Percentiles rank a stretch among this genome's conserved stretches.
phyloP scores from a whole-genome alignment of 2,329 filamentous ascomycete genomes.

The Dothideomycetidae sp. region DNA sequence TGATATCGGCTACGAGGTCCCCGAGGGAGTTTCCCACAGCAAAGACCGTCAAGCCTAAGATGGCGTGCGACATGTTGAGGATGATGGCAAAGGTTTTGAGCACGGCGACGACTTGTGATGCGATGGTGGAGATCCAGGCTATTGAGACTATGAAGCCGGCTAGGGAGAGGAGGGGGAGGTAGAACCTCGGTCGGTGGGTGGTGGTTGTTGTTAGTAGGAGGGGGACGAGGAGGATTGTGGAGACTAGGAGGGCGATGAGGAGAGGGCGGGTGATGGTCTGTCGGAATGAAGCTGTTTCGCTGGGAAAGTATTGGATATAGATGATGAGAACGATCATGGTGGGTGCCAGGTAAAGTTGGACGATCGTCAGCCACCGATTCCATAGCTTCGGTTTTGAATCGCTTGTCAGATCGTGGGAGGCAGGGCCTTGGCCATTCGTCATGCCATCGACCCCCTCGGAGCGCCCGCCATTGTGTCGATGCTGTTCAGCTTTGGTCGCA shows the following conservation, averaged over 20 bases:
- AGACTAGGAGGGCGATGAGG: slow-evolving; percentile 35
- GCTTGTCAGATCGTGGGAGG: not conserved
- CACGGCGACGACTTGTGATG: slow-evolving; percentile 87
- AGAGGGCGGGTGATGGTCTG: slow-evolving; percentile 36
- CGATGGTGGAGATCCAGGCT: slow-evolving; percentile 91
- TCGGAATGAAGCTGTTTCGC: slow-evolving; percentile 2
- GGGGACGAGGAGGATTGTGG: slow-evolving; percentile 49
- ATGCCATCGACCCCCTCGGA: not conserved
- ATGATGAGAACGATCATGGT: slow-evolving; percentile 65
- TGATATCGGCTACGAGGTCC: slow-evolving; percentile 88
- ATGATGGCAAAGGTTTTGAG: slow-evolving; percentile 89
- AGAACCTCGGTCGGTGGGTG: slow-evolving; percentile 44
- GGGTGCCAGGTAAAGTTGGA: slow-evolving; percentile 79
- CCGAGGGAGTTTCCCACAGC: slow-evolving; percentile 91
- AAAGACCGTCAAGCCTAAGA: slow-evolving; percentile 88
- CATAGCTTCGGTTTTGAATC: slow-evolving; percentile 41
- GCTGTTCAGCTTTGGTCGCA: slow-evolving; percentile 10
- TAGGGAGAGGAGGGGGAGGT: slow-evolving; percentile 65
- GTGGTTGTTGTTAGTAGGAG: slow-evolving; percentile 57
- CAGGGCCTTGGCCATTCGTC: not conserved
- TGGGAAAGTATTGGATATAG: slow-evolving; percentile 21
- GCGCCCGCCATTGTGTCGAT: slow-evolving; percentile 2
- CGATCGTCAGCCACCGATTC: slow-evolving; percentile 79
- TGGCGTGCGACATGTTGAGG: slow-evolving; percentile 82
- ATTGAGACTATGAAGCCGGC: slow-evolving; percentile 84